phyloP scores from a whole-genome alignment of 805 yeast genomes.

The Saccharomycopsis vini region DNA sequence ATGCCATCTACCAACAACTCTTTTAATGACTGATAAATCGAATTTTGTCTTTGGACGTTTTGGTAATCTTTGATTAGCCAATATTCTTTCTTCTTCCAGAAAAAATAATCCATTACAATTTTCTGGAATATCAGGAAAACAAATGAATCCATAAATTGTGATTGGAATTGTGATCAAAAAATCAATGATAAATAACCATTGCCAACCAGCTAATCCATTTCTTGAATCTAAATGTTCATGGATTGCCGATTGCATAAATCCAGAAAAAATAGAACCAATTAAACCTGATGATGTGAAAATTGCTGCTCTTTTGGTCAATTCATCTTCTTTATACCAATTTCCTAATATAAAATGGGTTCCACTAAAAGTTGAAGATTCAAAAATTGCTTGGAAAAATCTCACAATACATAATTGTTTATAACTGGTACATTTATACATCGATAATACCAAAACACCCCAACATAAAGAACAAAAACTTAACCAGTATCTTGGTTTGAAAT shows the following conservation, averaged over 20 bases:
- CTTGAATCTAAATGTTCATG: conserved; percentile 37
- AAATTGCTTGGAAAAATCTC: conserved; percentile 52
- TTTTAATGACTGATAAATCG: conserved; percentile 31
- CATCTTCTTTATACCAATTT: conserved; percentile 42
- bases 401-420: conserved; percentile 45
- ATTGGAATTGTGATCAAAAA: conserved; percentile 50
- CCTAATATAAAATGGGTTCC: conserved; percentile 50
- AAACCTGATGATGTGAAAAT: conserved; percentile 47
- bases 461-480: conserved; percentile 42
- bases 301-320: conserved; percentile 43
- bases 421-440: conserved; percentile 38
- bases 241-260: conserved; percentile 50
- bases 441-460: conserved; percentile 50
- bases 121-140: conserved; percentile 18
- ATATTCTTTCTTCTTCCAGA: conserved; percentile 31
- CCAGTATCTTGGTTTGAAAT: conserved; percentile 50
- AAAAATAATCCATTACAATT: conserved; percentile 25
- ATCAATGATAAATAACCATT: conserved; percentile 61
- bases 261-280: conserved; percentile 45
- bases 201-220: conserved; percentile 51
- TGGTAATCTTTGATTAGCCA: conserved; percentile 37
- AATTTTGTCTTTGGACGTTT: conserved; percentile 24
- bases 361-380: conserved; percentile 48
- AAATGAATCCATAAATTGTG: conserved; percentile 40
- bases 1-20: conserved; percentile 47